A percentile compares a stretch with the other conserved stretches of the same genome.
phyloP scores from a whole-genome alignment of 805 yeast genomes.

The Schwanniomyces pseudopolymorphus region DNA sequence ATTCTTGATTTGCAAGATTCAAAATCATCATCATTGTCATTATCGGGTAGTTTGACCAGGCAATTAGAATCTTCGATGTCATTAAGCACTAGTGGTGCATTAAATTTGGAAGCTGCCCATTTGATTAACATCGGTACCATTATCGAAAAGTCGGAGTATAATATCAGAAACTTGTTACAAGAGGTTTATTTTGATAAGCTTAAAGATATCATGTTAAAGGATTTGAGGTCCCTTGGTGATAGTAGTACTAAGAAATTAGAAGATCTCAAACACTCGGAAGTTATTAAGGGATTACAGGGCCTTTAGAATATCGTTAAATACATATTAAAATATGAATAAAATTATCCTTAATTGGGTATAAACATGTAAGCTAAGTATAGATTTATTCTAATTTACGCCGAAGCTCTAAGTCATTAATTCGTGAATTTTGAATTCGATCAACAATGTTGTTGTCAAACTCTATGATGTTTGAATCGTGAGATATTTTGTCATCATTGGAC shows the following conservation, averaged over 20 bases:
- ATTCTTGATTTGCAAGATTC: conserved; percentile 61
- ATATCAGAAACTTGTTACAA: conserved; percentile 81
- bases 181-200: conserved; percentile 96
- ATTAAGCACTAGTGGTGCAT: conserved; percentile 30
- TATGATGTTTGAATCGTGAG: background rate
- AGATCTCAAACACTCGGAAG: conserved; percentile 31
- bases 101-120: conserved; percentile 59
- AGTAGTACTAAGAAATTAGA: conserved; percentile 28
- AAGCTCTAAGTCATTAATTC: background rate
- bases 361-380: background rate
- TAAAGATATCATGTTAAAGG: conserved; percentile 68
- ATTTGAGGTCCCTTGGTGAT: conserved; percentile 40
- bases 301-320: conserved; percentile 11
- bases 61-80: conserved; percentile 63
- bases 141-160: conserved; percentile 85
- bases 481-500: background rate
- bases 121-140: conserved; percentile 81
- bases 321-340: background rate
- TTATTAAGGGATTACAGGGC: conserved; percentile 39
- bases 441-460: background rate
- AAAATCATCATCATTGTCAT: conserved; percentile 29
- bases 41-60: conserved; percentile 84
- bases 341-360: background rate
- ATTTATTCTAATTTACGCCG: background rate
- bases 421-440: background rate